Percentiles rank a stretch among this genome's conserved stretches.
Evolutionary conservation across 192 early-diverging fungal species (phyloP).

Genomic region (Linnemannia hyalina): DNA sequence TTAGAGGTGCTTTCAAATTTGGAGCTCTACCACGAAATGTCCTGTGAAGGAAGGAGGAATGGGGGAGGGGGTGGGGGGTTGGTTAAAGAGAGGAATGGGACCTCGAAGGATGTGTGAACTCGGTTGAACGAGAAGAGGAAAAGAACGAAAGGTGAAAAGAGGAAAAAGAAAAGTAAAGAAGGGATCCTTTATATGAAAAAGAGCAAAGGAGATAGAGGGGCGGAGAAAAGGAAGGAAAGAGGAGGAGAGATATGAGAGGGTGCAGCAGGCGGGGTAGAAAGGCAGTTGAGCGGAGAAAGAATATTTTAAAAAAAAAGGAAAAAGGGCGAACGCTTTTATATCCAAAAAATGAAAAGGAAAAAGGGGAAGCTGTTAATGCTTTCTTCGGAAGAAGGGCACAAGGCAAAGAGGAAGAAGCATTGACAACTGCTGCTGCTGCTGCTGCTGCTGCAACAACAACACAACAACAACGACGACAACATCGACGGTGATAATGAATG

Average conservation of each 20-base stretch:
- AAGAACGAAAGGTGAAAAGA: background rate
- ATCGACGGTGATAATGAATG: background rate
- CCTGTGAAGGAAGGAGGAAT: background rate
- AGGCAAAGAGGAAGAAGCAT: background rate
- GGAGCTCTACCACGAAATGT: constrained; percentile 35
- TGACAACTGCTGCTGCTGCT: background rate
- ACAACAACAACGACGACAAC: background rate
- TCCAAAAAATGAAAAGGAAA: background rate
- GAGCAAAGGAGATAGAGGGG: background rate
- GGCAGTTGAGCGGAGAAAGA: constrained; percentile 10
- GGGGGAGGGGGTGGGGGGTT: background rate
- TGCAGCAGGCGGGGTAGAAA: background rate
- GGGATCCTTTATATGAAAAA: constrained; percentile 5
- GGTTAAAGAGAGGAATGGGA: constrained; percentile 16
- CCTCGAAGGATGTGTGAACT: constrained; percentile 1
- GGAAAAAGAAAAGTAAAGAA: background rate
- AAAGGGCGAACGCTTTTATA: constrained; percentile 1
- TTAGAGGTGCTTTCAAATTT: constrained; percentile 44
- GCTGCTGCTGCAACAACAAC: background rate
- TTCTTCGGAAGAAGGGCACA: background rate
- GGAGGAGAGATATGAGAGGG: background rate
- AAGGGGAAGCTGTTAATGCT: background rate
- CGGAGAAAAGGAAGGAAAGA: background rate
- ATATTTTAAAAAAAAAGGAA: background rate
- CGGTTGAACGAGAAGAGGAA: constrained; percentile 6